Evolutionary conservation across 2,329 filamentous ascomycete genomes (phyloP), one percentile per base, ranked within the genome.

Genomic region (Epichloe baconii): DNA sequence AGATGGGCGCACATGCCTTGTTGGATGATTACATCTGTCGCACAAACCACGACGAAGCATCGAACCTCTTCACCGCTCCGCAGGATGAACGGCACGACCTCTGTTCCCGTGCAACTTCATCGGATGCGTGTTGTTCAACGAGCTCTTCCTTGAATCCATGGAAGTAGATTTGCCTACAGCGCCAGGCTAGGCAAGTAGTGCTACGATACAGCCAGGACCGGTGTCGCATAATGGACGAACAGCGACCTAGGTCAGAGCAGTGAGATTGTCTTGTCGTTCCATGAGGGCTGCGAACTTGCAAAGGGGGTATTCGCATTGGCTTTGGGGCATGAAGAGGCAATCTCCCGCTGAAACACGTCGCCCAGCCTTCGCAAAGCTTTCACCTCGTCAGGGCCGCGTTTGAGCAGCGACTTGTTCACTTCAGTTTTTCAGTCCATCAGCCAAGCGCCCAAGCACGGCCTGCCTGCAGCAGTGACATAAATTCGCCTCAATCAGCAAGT

Each of bases 301-400:
- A 26, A 26, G 1, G 26, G 26, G 26, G 8, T 10, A 31, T 31
- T 31, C 31, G 31, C 31, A n/a, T 38, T 14, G 23, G 23, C 21
- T 6, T 8, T 14, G 37, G n/a, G 19, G 57, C 58, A 60, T 57
- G 55, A 54, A 54, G 56, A 55, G 53, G 54, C 55, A 57, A 58
- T 58, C 54, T 61, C 53, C 43, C 48, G 48, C 57, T 61, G 61
- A 63, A 63, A 63, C 61, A 59, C 54, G 55, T 54, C 47, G 56
- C 51, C 54, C 53, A 34, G 12, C 11, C 49, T 45, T 46, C 26
- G 34, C 44, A n/a, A 17, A 36, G 26, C 31, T 47, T 36, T 41
- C 34, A 21, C 26, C 36, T 14, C 36, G 36, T n/a, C 5, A n/a
- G 36, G 2, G 15, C 3, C 36, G 36, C 36, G 5, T n/a, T 38